phyloP scores from a whole-genome alignment of 164 flowering plant genomes.

The Echeveria elegans region DNA sequence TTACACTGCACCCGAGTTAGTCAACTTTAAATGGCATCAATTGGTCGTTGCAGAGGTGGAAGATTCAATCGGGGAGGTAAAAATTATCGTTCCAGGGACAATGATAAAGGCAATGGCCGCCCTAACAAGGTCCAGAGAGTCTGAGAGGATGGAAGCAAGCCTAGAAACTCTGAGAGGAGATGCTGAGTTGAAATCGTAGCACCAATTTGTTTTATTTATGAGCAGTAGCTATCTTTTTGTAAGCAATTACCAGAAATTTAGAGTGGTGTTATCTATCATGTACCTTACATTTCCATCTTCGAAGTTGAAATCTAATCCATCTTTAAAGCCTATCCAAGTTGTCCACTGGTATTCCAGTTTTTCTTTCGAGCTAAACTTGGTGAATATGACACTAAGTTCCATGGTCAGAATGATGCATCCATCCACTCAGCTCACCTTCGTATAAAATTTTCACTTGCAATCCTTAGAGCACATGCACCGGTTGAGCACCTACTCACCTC shows the following conservation, averaged over 20 bases:
- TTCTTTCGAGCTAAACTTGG: no score
- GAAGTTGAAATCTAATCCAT: not conserved
- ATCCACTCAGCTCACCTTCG: no score
- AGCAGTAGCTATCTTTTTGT: not conserved
- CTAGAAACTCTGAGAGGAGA: constrained; percentile 17
- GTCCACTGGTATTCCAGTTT: no score
- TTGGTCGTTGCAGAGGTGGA: constrained; percentile 51
- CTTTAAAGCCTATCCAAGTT: no score
- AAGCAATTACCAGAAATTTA: not conserved
- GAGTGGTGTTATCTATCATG: not conserved
- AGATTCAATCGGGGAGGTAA: constrained; percentile 51
- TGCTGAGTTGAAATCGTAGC: not conserved
- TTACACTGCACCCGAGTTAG: not conserved
- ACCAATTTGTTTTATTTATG: not conserved
- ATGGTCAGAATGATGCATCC: no score
- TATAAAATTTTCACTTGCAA: no score
- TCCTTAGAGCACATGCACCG: no score
- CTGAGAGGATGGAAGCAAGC: not conserved
- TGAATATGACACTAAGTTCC: no score
- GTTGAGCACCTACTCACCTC: no score
- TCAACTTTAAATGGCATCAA: not conserved
- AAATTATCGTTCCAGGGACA: constrained; percentile 33
- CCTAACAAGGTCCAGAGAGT: constrained; percentile 53
- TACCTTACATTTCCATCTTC: not conserved
- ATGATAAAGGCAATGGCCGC: constrained; percentile 29